Conservation (phyloP, 331 rosid species). For the Malus hybrid region DNA sequence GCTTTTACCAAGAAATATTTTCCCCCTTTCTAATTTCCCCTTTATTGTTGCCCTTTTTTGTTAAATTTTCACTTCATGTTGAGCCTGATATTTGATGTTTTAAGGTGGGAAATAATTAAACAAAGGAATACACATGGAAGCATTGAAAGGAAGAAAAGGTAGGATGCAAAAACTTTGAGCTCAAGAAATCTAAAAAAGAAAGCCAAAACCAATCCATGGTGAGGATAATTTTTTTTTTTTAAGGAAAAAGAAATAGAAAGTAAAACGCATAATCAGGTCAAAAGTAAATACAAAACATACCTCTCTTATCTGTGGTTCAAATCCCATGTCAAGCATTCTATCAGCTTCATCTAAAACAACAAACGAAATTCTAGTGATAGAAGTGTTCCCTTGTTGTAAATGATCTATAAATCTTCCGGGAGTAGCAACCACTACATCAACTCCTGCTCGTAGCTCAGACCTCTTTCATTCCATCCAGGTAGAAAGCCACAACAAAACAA, state of each 20-base stretch:
- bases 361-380: constrained; percentile 70
- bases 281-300: constrained; percentile 23
- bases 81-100: background rate
- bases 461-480: constrained; percentile 41
- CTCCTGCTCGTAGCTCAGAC: constrained; percentile 88
- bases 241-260: background rate
- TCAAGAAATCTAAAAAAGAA: background rate
- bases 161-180: background rate
- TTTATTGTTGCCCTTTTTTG: background rate
- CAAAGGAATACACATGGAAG: background rate
- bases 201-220: background rate
- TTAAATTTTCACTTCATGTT: background rate
- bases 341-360: constrained; percentile 88
- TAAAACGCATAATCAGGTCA: background rate
- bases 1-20: background rate
- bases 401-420: constrained; percentile 92
- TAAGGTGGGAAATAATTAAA: background rate
- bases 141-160: background rate
- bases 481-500: constrained; percentile 7
- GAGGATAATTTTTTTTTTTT: background rate
- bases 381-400: constrained; percentile 84
- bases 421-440: constrained; percentile 72
- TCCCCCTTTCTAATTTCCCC: background rate
- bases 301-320: constrained; percentile 83
- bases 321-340: constrained; percentile 95